phyloP scores from a whole-genome alignment of 2,329 filamentous ascomycete genomes.

The Talaromyces sp. region DNA sequence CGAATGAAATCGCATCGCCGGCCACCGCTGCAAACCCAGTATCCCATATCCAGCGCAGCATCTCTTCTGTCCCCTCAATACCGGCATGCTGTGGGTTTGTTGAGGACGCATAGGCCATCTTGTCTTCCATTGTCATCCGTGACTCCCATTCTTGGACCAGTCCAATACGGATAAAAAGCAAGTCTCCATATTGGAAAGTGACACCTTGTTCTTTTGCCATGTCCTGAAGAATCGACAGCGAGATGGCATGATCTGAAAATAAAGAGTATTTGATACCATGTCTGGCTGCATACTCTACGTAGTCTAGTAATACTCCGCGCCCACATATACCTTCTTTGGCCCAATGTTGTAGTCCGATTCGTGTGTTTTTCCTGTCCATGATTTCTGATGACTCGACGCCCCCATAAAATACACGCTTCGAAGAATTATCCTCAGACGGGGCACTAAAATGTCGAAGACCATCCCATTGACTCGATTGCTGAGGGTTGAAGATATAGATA shows the following conservation, averaged over 20 bases:
- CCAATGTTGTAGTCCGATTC: constrained; percentile 49
- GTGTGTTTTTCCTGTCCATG: constrained; percentile 36
- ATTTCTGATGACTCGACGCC: constrained; percentile 46
- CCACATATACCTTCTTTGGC: constrained; percentile 44
- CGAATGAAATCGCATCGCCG: constrained; percentile 54
- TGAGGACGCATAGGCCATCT: constrained; percentile 29
- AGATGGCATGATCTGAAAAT: not conserved
- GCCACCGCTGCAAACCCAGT: constrained; percentile 54
- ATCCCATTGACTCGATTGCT: constrained; percentile 52
- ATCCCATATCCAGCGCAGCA: constrained; percentile 56
- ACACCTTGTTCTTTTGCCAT: not conserved
- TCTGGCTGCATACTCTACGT: not conserved
- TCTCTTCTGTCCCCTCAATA: constrained; percentile 46
- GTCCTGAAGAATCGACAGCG: not conserved
- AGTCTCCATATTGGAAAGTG: not conserved
- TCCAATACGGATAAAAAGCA: not conserved
- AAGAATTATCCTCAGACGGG: constrained; percentile 25
- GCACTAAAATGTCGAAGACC: constrained; percentile 48
- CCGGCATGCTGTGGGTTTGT: constrained; percentile 43
- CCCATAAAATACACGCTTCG: constrained; percentile 44
- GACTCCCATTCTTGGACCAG: constrained; percentile 35
- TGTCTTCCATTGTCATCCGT: constrained; percentile 29
- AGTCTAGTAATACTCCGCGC: not conserved
- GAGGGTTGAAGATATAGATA: constrained; percentile 48
- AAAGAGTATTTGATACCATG: not conserved